These are phyloP conservation scores for Phycomyces nitens DNA, from an alignment of 192 early-diverging fungal species.

Conservation along the genomic window DNA sequence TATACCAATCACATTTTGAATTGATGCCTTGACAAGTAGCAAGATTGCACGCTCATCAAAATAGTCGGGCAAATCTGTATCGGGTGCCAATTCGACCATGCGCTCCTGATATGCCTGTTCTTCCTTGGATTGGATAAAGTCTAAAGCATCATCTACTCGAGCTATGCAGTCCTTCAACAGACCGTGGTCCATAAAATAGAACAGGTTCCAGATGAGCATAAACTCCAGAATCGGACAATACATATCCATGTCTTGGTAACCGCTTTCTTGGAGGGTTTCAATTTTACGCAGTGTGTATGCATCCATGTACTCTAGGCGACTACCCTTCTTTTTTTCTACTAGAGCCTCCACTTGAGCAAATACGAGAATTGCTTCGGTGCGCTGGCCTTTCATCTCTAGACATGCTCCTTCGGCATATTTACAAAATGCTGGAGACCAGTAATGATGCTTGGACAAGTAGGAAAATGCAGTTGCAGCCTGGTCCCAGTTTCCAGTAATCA, in stretches of 20 bases:
- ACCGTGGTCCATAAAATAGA: constrained; percentile 23
- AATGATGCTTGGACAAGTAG: constrained; percentile 38
- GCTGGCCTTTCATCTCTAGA: constrained; percentile 55
- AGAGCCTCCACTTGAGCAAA: constrained; percentile 49
- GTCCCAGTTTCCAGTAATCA: constrained; percentile 44
- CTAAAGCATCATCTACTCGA: constrained; percentile 12
- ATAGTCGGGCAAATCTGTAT: constrained; percentile 24
- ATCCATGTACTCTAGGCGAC: constrained; percentile 42
- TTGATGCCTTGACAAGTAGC: constrained; percentile 46
- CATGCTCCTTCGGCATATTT: constrained; percentile 46
- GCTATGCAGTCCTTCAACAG: constrained; percentile 12
- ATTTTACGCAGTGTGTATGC: constrained; percentile 46
- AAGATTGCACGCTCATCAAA: constrained; percentile 43
- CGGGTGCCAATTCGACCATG: constrained; percentile 31
- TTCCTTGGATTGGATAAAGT: not conserved
- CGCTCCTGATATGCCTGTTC: constrained; percentile 30
- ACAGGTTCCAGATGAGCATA: constrained; percentile 50
- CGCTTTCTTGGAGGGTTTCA: constrained; percentile 37
- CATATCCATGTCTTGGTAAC: constrained; percentile 34
- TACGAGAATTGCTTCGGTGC: constrained; percentile 65
- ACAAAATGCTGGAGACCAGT: constrained; percentile 52
- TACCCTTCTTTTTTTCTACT: constrained; percentile 38
- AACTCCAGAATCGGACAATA: constrained; percentile 42
- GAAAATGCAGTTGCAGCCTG: constrained; percentile 38
- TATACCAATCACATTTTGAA: constrained; percentile 38